Conservation (phyloP, 495 filamentous ascomycete species). For the Filosporella fistucella region DNA sequence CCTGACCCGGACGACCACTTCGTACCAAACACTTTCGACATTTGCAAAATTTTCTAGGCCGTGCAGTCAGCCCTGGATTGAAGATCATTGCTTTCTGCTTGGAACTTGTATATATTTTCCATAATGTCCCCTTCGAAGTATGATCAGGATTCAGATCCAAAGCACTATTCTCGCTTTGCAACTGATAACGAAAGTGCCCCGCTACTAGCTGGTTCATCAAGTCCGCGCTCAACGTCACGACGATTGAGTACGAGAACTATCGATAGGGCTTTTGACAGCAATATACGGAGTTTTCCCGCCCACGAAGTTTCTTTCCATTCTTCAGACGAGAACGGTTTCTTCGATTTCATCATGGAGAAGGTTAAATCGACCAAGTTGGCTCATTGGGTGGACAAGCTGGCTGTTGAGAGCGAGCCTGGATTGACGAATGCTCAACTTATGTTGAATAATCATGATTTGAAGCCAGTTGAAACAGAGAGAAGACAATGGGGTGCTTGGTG, state of each 20-base stretch:
- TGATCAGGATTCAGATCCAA: background rate
- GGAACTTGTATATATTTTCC: background rate
- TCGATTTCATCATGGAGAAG: conserved; percentile 25
- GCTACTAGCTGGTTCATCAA: conserved; percentile 10
- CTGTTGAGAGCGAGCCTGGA: conserved; percentile 71
- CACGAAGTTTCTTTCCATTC: conserved; percentile 9
- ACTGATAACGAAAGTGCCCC: conserved; percentile 13
- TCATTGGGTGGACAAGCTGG: conserved; percentile 49
- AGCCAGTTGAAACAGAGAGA: conserved; percentile 80
- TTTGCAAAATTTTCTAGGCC: background rate
- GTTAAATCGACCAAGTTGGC: conserved; percentile 17
- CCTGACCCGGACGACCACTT: too few relatives aligned
- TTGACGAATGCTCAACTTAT: conserved; percentile 82
- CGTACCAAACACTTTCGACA: background rate
- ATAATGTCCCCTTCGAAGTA: background rate
- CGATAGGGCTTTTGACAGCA: background rate
- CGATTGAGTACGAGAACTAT: conserved; percentile 1
- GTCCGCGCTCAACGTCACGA: background rate
- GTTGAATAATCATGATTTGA: conserved; percentile 86
- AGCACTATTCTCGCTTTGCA: background rate
- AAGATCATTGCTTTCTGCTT: background rate
- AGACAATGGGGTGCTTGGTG: conserved; percentile 83
- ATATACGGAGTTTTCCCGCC: background rate
- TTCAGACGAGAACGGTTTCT: conserved; percentile 19
- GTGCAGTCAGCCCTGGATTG: background rate